Percentiles rank a stretch among this genome's conserved stretches.
phyloP scores from a whole-genome alignment of 768 basidiomycete genomes.

The Xerocomus potaroensis region DNA sequence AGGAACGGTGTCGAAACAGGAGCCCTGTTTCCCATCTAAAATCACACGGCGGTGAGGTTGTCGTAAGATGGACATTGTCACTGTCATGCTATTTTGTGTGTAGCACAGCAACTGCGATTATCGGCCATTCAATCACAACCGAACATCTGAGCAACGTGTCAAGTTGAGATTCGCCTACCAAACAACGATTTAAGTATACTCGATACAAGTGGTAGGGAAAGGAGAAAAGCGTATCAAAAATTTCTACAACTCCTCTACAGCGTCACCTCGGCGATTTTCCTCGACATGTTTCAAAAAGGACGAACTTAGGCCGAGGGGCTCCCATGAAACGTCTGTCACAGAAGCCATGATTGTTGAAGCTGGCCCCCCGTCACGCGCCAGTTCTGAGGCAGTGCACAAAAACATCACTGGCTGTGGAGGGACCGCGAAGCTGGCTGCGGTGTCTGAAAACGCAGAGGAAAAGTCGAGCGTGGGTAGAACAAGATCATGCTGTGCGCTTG shows the following conservation, averaged over 20 bases:
- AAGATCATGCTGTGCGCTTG: slow-evolving; percentile 62
- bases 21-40: background rate
- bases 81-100: too few relatives aligned
- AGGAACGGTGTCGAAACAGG: background rate
- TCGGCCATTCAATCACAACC: too few relatives aligned
- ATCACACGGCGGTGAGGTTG: too few relatives aligned
- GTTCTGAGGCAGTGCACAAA: slow-evolving; percentile 24
- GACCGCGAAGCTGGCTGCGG: background rate
- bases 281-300: slow-evolving; percentile 16
- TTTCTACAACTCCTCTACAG: background rate
- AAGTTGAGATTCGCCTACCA: background rate
- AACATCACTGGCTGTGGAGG: slow-evolving; percentile 15
- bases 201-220: too few relatives aligned
- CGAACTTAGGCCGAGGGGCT: slow-evolving; percentile 13
- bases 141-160: too few relatives aligned
- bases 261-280: background rate
- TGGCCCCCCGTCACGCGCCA: slow-evolving; percentile 10
- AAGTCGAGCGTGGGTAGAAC: slow-evolving; percentile 76
- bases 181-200: slow-evolving; percentile 1
- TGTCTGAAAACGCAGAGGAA: slow-evolving; percentile 43
- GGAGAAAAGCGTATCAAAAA: background rate
- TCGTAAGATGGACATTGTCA: too few relatives aligned
- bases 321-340: slow-evolving; percentile 17
- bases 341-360: background rate
- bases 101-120: slow-evolving; percentile 4